Base-by-base conservation (phyloP, 208 protist genomes). In the Borovskyia barvae region DNA sequence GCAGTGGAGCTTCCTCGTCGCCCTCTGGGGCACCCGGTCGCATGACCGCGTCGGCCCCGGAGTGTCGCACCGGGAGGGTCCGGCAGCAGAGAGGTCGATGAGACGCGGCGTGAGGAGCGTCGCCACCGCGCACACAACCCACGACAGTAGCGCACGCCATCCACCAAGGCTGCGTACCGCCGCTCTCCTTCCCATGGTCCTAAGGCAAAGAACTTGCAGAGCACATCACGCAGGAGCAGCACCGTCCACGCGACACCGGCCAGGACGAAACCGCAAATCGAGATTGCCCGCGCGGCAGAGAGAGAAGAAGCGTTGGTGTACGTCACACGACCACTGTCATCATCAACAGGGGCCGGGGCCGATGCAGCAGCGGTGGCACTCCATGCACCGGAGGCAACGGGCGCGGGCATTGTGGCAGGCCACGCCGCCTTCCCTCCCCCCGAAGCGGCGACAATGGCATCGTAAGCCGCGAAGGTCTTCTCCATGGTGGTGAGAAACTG, bases 401-500 rank as follows among this genome's bases (percentile, higher is more conserved):
- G 20, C 17, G 24, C 15, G 39, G 43, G 30, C 20, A 47, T 24
- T 28, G 33, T 39, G 9, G 33, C 33, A n/a, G n/a, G n/a, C n/a
- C n/a, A n/a, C n/a, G n/a, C n/a, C n/a, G n/a, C n/a, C n/a, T n/a
- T n/a, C n/a, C n/a, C n/a, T n/a, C n/a, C n/a, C n/a, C n/a, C n/a
- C n/a, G n/a, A n/a, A 14, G 33, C 14, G 33, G 9, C 14, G 33
- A 14, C 14, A 14, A 8, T 46, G 42, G 19, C 14, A 43, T 61
- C 54, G 26, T 48, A 30, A 2, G 48, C 36, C n/a, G 14, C 29
- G 29, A 60, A 56, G 15, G 53, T 25, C 26, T 52, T 20, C 36
- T 69, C 53, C 63, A 69, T 69, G 12, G 46, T 61, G 33, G 50
- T 42, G 52, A 69, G 48, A 12, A 69, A 69, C 53, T 69, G 39